Base-by-base conservation (phyloP, 306 rosid species). In the Quercus variabilis region DNA sequence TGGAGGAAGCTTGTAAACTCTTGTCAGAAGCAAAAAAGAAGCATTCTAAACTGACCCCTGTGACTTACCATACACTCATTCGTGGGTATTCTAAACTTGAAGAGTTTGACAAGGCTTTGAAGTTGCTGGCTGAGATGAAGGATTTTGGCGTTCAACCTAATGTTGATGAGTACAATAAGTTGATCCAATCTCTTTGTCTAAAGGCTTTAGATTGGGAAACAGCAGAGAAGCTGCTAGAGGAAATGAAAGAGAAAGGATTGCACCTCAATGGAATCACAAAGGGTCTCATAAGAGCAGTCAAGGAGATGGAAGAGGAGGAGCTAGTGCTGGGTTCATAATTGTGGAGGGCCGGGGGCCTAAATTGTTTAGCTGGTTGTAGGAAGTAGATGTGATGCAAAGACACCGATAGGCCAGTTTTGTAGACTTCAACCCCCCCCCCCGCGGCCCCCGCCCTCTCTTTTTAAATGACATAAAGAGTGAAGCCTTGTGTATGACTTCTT, bases 121-220 rank as follows among this genome's bases (percentile, higher is more conserved):
- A 87, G 63, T 85, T 94, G 75, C 69, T 92, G 83, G 9, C 68
- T 18, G 97, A 94, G 92, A 92, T 94, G 97, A 87, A 85, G 78
- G 81, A 84, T 71, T 91, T 79, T 57, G 97, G 97, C 31, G 89
- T 91, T 41, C 68, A 68, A 41, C 88, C 93, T 18, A 84, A 59
- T 71, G 85, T 18, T 23, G 93, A 92, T 63, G 95, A 92, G 80
- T 92, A 94, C 56, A 91, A 90, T 60, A 92, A 91, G 88, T 70
- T 94, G 90, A 88, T 94, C 80, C 95, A 90, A 77, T 88, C 97
- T 77, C 88, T 92, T 54, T 92, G 97, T 83, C 83, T 94, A 64
- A 92, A 88, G 90, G 91, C 92, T 73, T 70, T 90, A 81, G 97
- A 92, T 83, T 92, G 97, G 97, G 83, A 89, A 79, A 85, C n/a